Percentiles rank a stretch among this genome's conserved stretches.
phyloP scores from a whole-genome alignment of 1,139 yeast species.

The Blastobotrys persicus region DNA sequence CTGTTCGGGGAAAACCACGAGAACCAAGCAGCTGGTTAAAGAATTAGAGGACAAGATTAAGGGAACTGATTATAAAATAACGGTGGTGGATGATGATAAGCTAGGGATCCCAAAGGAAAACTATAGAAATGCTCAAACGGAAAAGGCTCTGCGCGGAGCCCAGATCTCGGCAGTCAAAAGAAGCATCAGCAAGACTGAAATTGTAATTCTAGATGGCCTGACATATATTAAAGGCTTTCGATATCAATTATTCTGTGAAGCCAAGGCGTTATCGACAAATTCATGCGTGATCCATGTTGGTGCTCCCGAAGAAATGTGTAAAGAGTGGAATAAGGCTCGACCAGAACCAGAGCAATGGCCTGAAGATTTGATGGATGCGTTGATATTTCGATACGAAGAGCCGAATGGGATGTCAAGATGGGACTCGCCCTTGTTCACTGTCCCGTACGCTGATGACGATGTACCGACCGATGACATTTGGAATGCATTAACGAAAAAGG shows the following conservation, averaged over 20 bases:
- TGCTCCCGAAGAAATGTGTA: conserved; percentile 60
- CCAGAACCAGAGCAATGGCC: conserved; percentile 55
- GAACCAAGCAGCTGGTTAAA: conserved; percentile 57
- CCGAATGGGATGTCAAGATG: conserved; percentile 84
- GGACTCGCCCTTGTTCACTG: conserved; percentile 88
- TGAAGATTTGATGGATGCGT: conserved; percentile 59
- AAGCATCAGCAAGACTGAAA: conserved; percentile 61
- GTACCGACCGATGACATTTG: conserved; percentile 70
- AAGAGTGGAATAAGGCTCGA: conserved; percentile 55
- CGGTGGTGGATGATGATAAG: conserved; percentile 72
- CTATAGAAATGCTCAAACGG: conserved; percentile 58
- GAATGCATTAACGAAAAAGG: conserved; percentile 63
- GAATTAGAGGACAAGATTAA: conserved; percentile 51
- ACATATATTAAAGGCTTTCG: conserved; percentile 94
- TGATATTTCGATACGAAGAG: conserved; percentile 87
- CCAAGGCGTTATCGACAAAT: conserved; percentile 78
- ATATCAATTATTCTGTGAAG: conserved; percentile 91
- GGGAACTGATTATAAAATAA: conserved; percentile 42
- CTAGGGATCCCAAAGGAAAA: conserved; percentile 68
- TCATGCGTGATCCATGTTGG: conserved; percentile 81
- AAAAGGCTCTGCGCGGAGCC: conserved; percentile 76
- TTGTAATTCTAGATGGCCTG: conserved; percentile 81
- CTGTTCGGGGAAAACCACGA: conserved; percentile 74
- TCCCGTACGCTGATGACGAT: conserved; percentile 52
- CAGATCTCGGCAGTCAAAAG: conserved; percentile 90